A percentile compares a stretch with the other conserved stretches of the same genome.
These are phyloP conservation scores for Cymbopogon flexuosus DNA, from an alignment of 202 grass and related monocot genomes.

Conservation along the genomic window DNA sequence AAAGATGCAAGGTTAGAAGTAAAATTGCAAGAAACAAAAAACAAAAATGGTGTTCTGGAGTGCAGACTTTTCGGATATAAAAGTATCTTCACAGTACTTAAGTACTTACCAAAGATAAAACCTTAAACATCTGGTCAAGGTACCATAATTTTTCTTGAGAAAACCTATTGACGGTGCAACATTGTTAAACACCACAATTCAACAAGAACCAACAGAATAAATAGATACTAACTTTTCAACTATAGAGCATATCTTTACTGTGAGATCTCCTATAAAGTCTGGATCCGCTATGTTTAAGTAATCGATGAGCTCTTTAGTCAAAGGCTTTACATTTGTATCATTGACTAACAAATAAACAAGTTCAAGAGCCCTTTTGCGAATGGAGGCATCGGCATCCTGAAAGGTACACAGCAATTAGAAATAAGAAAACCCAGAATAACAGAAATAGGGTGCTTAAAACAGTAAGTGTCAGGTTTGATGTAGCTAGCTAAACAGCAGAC, in stretches of 20 bases:
- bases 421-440: conserved; percentile 9
- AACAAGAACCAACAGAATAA: conserved; percentile 2
- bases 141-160: conserved; percentile 99
- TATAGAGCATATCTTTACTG: conserved; percentile 82
- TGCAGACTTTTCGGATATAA: conserved; percentile 16
- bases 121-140: conserved; percentile 95
- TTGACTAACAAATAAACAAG: conserved; percentile 85
- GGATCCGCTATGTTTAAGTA: conserved; percentile 78
- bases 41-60: neutral
- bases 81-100: neutral
- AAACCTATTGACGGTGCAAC: conserved; percentile 57
- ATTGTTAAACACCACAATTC: conserved; percentile 10
- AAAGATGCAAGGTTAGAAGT: neutral
- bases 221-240: conserved; percentile 71
- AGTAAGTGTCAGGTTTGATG: conserved; percentile 12
- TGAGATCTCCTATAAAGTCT: conserved; percentile 94
- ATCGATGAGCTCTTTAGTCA: conserved; percentile 88
- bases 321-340: conserved; percentile 84
- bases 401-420: conserved; percentile 34
- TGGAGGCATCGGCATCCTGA: conserved; percentile 93
- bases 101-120: conserved; percentile 87
- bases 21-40: neutral
- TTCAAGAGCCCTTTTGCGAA: conserved; percentile 94
- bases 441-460: neutral
- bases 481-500: neutral